Evolutionary conservation across 306 rosid genomes (phyloP).

Genomic region (Amphicarpaea edgeworthii): DNA sequence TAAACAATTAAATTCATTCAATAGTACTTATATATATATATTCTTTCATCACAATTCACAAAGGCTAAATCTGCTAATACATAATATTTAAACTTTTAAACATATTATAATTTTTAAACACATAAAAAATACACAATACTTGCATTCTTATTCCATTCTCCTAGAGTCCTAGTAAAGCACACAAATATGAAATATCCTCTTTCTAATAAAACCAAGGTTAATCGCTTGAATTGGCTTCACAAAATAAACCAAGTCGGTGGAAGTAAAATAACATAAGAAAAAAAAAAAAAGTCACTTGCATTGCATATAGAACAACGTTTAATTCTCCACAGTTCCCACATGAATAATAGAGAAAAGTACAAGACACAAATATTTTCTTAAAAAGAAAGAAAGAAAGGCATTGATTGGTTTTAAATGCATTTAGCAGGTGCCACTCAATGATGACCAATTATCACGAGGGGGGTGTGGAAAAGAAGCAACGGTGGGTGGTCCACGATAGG

Average conservation of each 20-base stretch:
- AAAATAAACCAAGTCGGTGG: neutral
- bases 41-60: neutral
- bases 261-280: neutral
- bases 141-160: no score
- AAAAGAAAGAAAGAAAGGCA: neutral
- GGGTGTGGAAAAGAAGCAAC: neutral
- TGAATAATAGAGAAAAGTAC: slow-evolving; percentile 17
- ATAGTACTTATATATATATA: no score
- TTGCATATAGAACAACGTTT: slow-evolving; percentile 8
- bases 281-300: neutral
- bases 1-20: neutral
- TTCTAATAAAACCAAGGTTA: neutral
- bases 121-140: no score
- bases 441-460: neutral
- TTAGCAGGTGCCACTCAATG: neutral
- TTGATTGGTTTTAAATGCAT: slow-evolving; percentile 16
- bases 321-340: slow-evolving; percentile 21
- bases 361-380: slow-evolving; percentile 28
- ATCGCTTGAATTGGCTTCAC: neutral
- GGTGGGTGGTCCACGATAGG: neutral
- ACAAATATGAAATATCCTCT: no score
- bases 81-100: no score
- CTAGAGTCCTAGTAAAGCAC: no score
- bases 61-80: neutral
- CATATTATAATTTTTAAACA: no score